Evolutionary conservation across 192 early-diverging fungal genomes (phyloP).

Genomic region (Obelidium mucronatum): DNA sequence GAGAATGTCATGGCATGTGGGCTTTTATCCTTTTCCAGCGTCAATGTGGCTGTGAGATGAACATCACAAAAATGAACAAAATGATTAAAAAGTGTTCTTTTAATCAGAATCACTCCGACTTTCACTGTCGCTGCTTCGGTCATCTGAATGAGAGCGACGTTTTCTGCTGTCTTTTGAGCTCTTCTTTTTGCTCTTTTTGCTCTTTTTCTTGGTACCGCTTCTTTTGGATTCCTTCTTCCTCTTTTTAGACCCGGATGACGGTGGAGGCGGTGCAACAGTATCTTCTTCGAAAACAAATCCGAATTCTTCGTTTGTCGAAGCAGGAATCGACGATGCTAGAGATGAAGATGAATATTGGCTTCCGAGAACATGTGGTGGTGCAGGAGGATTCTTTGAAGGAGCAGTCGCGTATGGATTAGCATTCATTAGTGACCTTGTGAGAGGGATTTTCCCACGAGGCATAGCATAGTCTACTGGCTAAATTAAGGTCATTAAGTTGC

Average conservation of each 20-base stretch:
- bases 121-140: neutral
- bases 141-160: neutral
- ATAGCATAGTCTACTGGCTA: neutral
- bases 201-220: slow-evolving; percentile 3
- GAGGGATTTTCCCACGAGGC: neutral
- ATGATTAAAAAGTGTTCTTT: too few species aligned
- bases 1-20: too few species aligned
- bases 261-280: slow-evolving; percentile 14
- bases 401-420: neutral
- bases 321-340: neutral
- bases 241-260: slow-evolving; percentile 4
- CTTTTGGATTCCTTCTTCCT: neutral
- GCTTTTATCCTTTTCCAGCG: too few species aligned
- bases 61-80: too few species aligned
- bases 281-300: slow-evolving; percentile 31
- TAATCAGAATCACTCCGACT: neutral
- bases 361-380: slow-evolving; percentile 2
- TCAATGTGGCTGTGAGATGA: too few species aligned
- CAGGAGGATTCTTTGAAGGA: neutral
- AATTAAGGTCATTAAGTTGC: neutral
- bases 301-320: neutral
- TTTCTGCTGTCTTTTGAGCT: neutral
- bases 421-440: neutral
- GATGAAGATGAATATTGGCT: neutral
- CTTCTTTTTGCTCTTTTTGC: slow-evolving; percentile 24